Evolutionary conservation across 1,139 yeast species (phyloP).

Genomic region (Protomyces inouyei): DNA sequence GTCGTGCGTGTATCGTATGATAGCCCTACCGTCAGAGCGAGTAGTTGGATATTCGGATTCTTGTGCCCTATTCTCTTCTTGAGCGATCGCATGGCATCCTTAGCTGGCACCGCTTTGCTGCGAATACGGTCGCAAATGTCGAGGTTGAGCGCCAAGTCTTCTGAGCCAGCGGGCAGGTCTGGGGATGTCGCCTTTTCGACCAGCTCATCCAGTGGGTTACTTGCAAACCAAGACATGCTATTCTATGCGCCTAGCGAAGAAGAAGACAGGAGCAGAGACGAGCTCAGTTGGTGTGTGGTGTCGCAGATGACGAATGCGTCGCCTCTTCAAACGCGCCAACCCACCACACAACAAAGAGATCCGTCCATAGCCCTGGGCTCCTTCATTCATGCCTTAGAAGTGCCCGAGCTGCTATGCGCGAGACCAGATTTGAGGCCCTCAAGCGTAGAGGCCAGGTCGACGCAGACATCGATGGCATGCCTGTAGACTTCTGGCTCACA

Average conservation of each 20-base stretch:
- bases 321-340: background rate
- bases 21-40: constrained; percentile 48
- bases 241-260: no score
- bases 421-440: constrained; percentile 10
- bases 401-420: background rate
- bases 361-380: background rate
- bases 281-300: background rate
- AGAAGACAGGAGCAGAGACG: background rate
- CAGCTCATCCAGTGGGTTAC: constrained; percentile 29
- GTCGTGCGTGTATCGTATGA: background rate
- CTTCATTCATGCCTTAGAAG: no score
- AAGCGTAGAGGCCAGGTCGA: constrained; percentile 6
- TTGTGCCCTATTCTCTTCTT: constrained; percentile 65
- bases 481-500: constrained; percentile 17
- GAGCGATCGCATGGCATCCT: constrained; percentile 76
- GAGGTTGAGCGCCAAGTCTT: constrained; percentile 70
- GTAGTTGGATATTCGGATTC: constrained; percentile 69
- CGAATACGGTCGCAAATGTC: constrained; percentile 87
- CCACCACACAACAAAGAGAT: background rate
- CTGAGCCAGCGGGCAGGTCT: constrained; percentile 84
- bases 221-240: constrained; percentile 35
- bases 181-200: constrained; percentile 65
- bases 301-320: background rate
- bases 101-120: constrained; percentile 74
- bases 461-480: constrained; percentile 1